These are phyloP conservation scores for Falciphora oryzae DNA, from an alignment of 2,329 filamentous ascomycete species.

Conservation along the genomic window DNA sequence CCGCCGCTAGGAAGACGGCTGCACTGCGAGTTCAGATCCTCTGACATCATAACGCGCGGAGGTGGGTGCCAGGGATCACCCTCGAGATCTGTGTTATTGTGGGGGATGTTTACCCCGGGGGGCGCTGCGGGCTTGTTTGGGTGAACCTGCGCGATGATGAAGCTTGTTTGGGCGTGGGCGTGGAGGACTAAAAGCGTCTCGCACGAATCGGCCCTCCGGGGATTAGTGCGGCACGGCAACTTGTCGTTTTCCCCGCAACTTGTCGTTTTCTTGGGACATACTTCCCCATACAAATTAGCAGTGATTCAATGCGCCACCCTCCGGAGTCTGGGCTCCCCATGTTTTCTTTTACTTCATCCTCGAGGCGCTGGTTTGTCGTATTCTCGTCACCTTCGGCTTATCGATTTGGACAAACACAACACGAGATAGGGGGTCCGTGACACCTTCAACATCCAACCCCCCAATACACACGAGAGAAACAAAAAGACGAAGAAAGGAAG, in stretches of 20 bases:
- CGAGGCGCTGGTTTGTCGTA: too few species aligned
- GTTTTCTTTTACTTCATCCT: background rate
- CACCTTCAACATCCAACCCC: background rate
- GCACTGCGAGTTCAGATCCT: background rate
- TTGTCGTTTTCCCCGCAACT: too few species aligned
- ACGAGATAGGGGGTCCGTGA: background rate
- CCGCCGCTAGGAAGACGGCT: background rate
- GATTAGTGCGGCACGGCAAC: too few species aligned
- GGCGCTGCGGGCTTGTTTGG: background rate
- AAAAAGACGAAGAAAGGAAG: background rate
- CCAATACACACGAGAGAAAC: background rate
- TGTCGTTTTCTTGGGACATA: too few species aligned
- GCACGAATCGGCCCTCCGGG: too few species aligned
- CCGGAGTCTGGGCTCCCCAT: background rate
- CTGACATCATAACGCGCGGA: background rate
- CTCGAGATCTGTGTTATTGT: too few species aligned
- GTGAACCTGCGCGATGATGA: background rate
- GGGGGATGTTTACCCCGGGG: background rate
- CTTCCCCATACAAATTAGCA: too few species aligned
- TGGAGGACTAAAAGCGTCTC: too few species aligned
- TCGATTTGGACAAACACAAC: background rate
- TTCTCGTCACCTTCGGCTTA: too few species aligned
- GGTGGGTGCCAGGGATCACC: too few species aligned
- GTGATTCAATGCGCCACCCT: too few species aligned
- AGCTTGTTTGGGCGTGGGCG: background rate